A percentile compares a stretch with the other conserved stretches of the same genome.
Evolutionary conservation across 1,284 basidiomycete species (phyloP).

Genomic region (Papiliotrema flavescens): DNA sequence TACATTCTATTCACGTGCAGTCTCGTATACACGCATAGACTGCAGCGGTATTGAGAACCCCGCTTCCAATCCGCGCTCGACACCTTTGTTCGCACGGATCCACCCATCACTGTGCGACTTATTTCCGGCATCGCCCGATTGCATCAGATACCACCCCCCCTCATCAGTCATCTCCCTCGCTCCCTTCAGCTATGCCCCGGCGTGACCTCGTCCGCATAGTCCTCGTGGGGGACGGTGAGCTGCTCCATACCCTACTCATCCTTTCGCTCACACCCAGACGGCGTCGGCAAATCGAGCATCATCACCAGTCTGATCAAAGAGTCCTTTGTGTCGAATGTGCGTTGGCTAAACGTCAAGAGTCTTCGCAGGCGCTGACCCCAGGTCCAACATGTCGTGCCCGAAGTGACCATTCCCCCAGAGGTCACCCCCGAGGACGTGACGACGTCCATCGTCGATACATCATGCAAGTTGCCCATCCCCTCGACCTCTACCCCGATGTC

Average conservation of each 20-base stretch:
- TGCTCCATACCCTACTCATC: background rate
- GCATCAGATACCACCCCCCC: background rate
- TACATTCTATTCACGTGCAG: no score
- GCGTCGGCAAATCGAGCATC: constrained; percentile 91
- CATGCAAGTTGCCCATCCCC: constrained; percentile 58
- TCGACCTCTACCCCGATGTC: no score
- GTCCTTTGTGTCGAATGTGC: constrained; percentile 80
- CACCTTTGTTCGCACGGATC: background rate
- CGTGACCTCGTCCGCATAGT: constrained; percentile 63
- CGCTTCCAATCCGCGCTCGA: no score
- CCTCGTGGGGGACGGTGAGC: constrained; percentile 84
- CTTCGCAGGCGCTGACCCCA: constrained; percentile 41
- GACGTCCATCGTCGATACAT: constrained; percentile 92
- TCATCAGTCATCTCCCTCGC: no score
- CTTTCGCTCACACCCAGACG: constrained; percentile 57
- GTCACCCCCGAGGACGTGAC: constrained; percentile 94
- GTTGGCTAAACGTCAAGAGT: constrained; percentile 26
- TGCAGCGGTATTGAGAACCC: no score
- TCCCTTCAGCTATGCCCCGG: constrained; percentile 32
- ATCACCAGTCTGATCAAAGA: constrained; percentile 95
- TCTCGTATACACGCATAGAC: no score
- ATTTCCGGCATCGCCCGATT: background rate
- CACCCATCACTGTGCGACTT: no score
- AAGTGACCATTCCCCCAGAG: constrained; percentile 92
- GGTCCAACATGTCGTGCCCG: constrained; percentile 88